phyloP scores from a whole-genome alignment of 371 early-diverging fungal species.

The Syncephalastrum monosporum region DNA sequence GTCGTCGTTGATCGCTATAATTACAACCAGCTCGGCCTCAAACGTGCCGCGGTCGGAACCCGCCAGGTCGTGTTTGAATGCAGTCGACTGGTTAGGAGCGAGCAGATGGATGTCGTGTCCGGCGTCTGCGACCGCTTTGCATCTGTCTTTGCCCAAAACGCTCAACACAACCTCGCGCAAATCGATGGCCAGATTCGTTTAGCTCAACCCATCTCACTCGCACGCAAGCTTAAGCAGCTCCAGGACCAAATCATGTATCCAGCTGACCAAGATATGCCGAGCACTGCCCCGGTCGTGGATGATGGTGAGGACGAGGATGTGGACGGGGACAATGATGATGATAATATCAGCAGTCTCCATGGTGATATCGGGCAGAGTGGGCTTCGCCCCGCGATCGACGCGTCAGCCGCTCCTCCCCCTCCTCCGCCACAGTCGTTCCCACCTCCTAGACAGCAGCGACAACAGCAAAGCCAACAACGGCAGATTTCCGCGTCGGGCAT shows the following conservation, averaged over 20 bases:
- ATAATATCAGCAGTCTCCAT: constrained; percentile 6
- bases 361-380: constrained; percentile 7
- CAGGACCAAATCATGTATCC: constrained; percentile 15
- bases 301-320: not conserved
- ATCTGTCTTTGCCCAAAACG: constrained; percentile 25
- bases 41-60: constrained; percentile 8
- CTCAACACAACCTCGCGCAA: constrained; percentile 23
- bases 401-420: not conserved
- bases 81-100: constrained; percentile 4
- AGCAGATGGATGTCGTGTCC: constrained; percentile 16
- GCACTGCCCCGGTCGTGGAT: not conserved
- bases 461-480: not conserved
- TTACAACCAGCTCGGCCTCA: constrained; percentile 19
- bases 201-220: constrained; percentile 11
- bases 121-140: constrained; percentile 21
- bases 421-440: not conserved
- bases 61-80: constrained; percentile 20
- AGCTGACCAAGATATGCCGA: not conserved
- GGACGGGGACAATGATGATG: not conserved
- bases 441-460: not conserved
- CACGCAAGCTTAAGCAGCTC: constrained; percentile 9
- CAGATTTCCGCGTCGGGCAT: not conserved
- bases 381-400: no score
- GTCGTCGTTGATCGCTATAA: constrained; percentile 26
- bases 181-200: constrained; percentile 17